Percentiles rank a stretch among this genome's conserved stretches.
Evolutionary conservation across 805 yeast species (phyloP).

Genomic region (Torulaspora quercuum): DNA sequence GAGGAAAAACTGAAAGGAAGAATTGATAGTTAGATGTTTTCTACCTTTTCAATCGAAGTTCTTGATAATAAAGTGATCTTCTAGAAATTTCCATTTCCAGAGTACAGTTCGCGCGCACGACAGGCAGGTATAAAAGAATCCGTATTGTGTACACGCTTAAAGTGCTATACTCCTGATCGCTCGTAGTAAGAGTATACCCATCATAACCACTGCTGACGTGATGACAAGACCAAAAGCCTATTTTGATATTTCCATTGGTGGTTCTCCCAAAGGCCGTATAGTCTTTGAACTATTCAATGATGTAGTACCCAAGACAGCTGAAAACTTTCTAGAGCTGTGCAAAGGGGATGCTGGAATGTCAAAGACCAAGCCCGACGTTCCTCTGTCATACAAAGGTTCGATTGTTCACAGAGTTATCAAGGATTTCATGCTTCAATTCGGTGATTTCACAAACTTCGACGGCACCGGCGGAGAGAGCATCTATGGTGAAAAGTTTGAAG

Average conservation of each 20-base stretch:
- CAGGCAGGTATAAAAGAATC: too few relatives aligned
- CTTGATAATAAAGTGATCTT: neutral
- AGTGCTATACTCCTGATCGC: too few relatives aligned
- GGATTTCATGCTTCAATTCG: constrained; percentile 91
- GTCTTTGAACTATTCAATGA: constrained; percentile 71
- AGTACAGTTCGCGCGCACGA: too few relatives aligned
- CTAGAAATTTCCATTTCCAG: constrained; percentile 1
- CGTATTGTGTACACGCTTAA: too few relatives aligned
- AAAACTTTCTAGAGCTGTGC: constrained; percentile 82
- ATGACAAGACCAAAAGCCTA: constrained; percentile 52
- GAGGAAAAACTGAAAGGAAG: constrained; percentile 1
- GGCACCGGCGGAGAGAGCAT: constrained; percentile 84
- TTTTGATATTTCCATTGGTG: constrained; percentile 77
- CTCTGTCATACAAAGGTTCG: constrained; percentile 76
- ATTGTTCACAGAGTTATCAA: constrained; percentile 89
- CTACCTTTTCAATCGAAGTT: too few relatives aligned
- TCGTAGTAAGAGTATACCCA: too few relatives aligned
- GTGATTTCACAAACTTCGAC: constrained; percentile 73
- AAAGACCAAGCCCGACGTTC: constrained; percentile 39
- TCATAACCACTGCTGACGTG: too few relatives aligned
- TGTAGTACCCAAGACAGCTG: constrained; percentile 83
- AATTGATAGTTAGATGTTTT: constrained; percentile 1
- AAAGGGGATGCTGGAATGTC: constrained; percentile 71
- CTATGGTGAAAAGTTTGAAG: constrained; percentile 84
- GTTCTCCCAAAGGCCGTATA: constrained; percentile 65